A percentile compares a stretch with the other conserved stretches of the same genome.
Evolutionary conservation across 352 stramenopile species (phyloP).

Genomic region (Thraustotheca clavata): DNA sequence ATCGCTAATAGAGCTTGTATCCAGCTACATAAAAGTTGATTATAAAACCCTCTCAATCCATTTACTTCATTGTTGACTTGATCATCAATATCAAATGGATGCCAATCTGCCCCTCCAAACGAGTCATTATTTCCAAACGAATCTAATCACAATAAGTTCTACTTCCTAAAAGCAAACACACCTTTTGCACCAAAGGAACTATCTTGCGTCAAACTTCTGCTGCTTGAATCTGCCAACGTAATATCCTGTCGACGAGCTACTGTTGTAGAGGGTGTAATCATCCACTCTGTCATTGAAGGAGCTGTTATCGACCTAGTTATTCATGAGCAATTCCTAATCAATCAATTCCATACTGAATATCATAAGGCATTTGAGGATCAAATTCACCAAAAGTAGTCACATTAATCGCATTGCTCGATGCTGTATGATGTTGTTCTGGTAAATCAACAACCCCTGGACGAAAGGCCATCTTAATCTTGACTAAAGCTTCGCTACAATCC

Average conservation of each 20-base stretch:
- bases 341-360: conserved; percentile 57
- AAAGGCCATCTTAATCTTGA: conserved; percentile 99
- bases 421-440: conserved; percentile 51
- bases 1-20: conserved; percentile 65
- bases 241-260: conserved; percentile 76
- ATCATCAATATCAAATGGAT: conserved; percentile 75
- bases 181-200: conserved; percentile 43
- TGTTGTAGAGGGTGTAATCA: conserved; percentile 65
- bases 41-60: neutral
- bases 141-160: conserved; percentile 40
- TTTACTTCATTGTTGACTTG: conserved; percentile 34
- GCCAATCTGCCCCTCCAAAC: conserved; percentile 67
- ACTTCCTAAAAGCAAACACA: too few species aligned
- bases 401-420: conserved; percentile 69
- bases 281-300: conserved; percentile 74
- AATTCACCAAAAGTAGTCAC: conserved; percentile 81
- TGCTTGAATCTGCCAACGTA: conserved; percentile 54
- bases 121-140: conserved; percentile 60
- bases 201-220: conserved; percentile 34
- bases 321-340: neutral
- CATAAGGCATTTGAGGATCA: conserved; percentile 74
- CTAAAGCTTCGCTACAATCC: conserved; percentile 97
- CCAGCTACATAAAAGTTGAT: conserved; percentile 26
- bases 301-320: conserved; percentile 42
- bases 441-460: conserved; percentile 74